Base-by-base conservation (phyloP, 2,329 filamentous ascomycete genomes). In the Aspergillus sp. region DNA sequence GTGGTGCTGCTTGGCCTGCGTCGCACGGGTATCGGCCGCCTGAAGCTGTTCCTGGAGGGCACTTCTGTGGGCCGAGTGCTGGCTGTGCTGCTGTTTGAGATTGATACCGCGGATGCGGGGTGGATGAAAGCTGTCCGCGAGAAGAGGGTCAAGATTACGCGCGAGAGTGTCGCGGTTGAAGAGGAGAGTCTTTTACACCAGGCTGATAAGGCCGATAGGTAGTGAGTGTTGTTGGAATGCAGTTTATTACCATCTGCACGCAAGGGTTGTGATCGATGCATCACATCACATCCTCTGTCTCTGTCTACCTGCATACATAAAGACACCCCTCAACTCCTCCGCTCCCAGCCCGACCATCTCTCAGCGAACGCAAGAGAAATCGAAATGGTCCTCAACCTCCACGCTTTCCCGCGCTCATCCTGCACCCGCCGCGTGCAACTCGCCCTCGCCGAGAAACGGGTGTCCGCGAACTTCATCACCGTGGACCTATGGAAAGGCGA, bases 341-440 rank as follows among this genome's bases (percentile, higher is more conserved):
- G 7, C 22, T 24, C 7, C 22, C 22, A 24, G 7, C 22, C 7
- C 22, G n/a, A n/a, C n/a, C n/a, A n/a, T n/a, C n/a, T n/a, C n/a
- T n/a, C n/a, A n/a, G n/a, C n/a, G n/a, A n/a, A n/a, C n/a, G n/a
- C n/a, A n/a, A n/a, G n/a, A n/a, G n/a, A n/a, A 24, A 24, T 4
- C 33, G 11, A 36, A 13, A 71, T 71, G 67, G 57, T 55, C 47
- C 53, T 71, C 55, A 68, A 68, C 53, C 46, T 72, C 40, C 56
- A 70, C 53, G 68, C 69, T 14, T 51, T 55, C 20, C 22, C 49
- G 13, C 24, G 46, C 22, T 65, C 67, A 5, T 60, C 61, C 35
- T 59, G 60, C 58, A 56, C 56, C n/a, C 22, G 42, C 5, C 63
- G 66, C 22, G 64, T 72, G 13, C 56, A 61, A 46, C 52, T 57